Percentiles rank a stretch among this genome's conserved stretches.
These are phyloP conservation scores for Vanrija pseudolonga DNA, from an alignment of 1,284 basidiomycete genomes.

Conservation along the genomic window DNA sequence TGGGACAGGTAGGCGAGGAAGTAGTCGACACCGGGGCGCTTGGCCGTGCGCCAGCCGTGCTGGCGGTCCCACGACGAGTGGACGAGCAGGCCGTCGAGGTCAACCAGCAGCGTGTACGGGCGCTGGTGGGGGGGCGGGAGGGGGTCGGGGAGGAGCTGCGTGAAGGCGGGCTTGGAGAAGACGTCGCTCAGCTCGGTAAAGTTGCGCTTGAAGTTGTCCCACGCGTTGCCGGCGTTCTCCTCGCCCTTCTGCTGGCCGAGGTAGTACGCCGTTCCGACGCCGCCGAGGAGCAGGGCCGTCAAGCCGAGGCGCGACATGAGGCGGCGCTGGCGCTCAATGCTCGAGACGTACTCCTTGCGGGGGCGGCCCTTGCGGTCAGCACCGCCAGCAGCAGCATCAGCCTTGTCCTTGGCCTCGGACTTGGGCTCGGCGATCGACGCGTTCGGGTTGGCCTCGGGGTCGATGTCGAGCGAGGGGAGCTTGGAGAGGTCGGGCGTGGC, in stretches of 20 bases:
- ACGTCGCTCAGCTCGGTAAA: constrained; percentile 41
- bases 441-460: constrained; percentile 29
- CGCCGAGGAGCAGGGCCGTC: constrained; percentile 53
- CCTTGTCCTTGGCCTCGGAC: constrained; percentile 19
- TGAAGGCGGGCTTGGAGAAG: constrained; percentile 89
- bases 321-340: constrained; percentile 64
- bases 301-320: constrained; percentile 56
- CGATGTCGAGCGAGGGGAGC: constrained; percentile 49
- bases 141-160: constrained; percentile 83
- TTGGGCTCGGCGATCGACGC: constrained; percentile 29
- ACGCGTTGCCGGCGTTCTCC: constrained; percentile 6
- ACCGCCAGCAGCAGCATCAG: constrained; percentile 9
- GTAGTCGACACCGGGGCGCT: constrained; percentile 94
- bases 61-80: constrained; percentile 89
- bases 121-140: constrained; percentile 79
- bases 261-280: constrained; percentile 57
- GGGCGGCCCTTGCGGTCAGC: constrained; percentile 29
- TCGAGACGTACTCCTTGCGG: constrained; percentile 53
- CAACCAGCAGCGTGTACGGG: constrained; percentile 87
- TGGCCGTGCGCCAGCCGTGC: constrained; percentile 85
- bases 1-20: constrained; percentile 95
- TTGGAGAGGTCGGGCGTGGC: constrained; percentile 36
- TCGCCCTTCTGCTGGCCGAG: constrained; percentile 57
- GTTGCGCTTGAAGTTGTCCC: constrained; percentile 26
- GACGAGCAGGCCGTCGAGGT: constrained; percentile 87